Evolutionary conservation across 371 early-diverging fungal genomes (phyloP).

Genomic region (Mortierella sp.): DNA sequence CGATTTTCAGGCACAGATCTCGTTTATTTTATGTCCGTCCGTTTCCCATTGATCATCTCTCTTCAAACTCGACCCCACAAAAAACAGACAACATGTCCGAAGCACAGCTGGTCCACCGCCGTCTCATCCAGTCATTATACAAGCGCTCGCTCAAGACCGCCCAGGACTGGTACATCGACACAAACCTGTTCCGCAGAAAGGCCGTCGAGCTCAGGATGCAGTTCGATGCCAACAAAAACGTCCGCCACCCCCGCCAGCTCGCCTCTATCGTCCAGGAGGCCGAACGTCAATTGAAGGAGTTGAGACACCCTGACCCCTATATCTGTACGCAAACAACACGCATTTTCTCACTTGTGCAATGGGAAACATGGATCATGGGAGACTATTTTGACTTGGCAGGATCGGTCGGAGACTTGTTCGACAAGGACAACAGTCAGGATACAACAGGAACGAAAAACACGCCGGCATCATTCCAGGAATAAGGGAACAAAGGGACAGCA

Average conservation of each 20-base stretch:
- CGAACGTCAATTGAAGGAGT: constrained; percentile 74
- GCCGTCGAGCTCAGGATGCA: constrained; percentile 78
- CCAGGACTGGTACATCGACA: constrained; percentile 86
- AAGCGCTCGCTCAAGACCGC: constrained; percentile 81
- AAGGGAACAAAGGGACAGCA: too few relatives aligned
- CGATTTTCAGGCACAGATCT: background rate
- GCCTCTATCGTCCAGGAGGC: constrained; percentile 71
- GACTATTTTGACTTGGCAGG: background rate
- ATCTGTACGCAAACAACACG: constrained; percentile 22
- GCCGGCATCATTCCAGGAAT: too few relatives aligned
- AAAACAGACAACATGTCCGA: constrained; percentile 40
- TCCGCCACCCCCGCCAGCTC: constrained; percentile 77
- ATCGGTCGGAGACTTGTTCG: too few relatives aligned
- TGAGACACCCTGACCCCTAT: constrained; percentile 85
- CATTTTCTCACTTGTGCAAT: background rate
- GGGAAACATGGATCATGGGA: background rate
- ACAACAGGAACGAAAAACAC: too few relatives aligned
- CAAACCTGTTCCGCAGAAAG: constrained; percentile 80
- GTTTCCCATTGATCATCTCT: background rate
- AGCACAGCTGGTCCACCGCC: constrained; percentile 72
- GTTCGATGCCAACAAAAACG: constrained; percentile 80
- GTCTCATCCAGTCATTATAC: constrained; percentile 81
- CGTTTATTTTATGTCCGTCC: too few relatives aligned
- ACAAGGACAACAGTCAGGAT: too few relatives aligned
- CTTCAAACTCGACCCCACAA: background rate